A percentile compares a stretch with the other conserved stretches of the same genome.
phyloP scores from a whole-genome alignment of 2,329 filamentous ascomycete genomes.

The Pseudophaeomoniella oleicola region DNA sequence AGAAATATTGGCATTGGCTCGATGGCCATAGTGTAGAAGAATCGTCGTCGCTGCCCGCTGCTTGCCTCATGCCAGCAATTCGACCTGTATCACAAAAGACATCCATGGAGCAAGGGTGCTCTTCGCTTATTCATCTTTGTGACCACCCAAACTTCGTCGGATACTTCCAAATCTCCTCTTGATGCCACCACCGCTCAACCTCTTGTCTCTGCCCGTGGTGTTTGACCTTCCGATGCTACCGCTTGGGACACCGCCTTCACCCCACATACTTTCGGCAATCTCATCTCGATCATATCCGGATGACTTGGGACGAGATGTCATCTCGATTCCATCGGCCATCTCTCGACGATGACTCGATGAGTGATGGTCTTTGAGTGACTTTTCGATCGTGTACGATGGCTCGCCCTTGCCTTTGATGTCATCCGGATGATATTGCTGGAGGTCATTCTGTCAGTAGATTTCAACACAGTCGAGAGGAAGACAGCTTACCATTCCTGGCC shows the following conservation, averaged over 20 bases:
- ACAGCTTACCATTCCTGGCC: slow-evolving; percentile 33
- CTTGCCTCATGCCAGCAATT: no score
- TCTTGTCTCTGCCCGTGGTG: not conserved
- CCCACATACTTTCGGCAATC: not conserved
- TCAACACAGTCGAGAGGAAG: not conserved
- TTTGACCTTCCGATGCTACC: not conserved
- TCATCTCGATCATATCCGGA: not conserved
- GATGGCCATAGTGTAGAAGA: no score
- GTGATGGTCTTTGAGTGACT: slow-evolving; percentile 47
- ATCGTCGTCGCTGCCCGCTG: no score
- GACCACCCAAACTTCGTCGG: not conserved
- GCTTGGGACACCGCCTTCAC: no score
- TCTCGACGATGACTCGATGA: slow-evolving; percentile 5
- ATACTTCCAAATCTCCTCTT: slow-evolving; percentile 1
- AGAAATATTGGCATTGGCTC: no score
- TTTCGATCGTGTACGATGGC: slow-evolving; percentile 57
- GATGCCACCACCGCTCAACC: not conserved
- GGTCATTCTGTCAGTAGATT: not conserved
- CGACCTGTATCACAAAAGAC: no score
- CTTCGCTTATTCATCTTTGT: not conserved
- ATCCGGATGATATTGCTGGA: slow-evolving; percentile 49
- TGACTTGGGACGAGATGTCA: slow-evolving; percentile 4
- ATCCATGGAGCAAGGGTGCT: no score
- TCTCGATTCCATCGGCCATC: slow-evolving; percentile 9
- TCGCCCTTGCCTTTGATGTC: slow-evolving; percentile 77